Percentiles rank a stretch among this genome's conserved stretches.
Evolutionary conservation across 345 rosid species (phyloP).

Genomic region (Psidium friedrichsthalianum): DNA sequence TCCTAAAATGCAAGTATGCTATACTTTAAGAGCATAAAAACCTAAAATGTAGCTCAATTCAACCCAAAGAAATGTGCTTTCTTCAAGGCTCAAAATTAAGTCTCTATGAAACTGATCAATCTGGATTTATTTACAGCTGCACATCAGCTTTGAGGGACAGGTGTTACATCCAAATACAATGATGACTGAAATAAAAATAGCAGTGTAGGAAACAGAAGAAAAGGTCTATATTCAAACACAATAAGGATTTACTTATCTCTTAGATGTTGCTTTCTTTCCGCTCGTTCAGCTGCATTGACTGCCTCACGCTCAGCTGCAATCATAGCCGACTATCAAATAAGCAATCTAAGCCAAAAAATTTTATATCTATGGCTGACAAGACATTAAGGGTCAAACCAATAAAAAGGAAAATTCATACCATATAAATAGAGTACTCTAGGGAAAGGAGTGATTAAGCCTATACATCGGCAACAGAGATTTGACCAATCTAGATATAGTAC

Average conservation of each 20-base stretch:
- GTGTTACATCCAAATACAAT: neutral
- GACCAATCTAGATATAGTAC: neutral
- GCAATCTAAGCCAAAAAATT: neutral
- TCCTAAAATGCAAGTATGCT: neutral
- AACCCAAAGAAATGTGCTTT: neutral
- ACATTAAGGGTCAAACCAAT: neutral
- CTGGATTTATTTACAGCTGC: neutral
- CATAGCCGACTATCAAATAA: neutral
- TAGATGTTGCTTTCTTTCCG: slow-evolving; percentile 70
- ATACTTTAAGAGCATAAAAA: neutral
- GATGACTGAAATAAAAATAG: neutral
- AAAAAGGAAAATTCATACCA: neutral
- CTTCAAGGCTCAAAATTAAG: neutral
- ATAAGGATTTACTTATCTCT: slow-evolving; percentile 60
- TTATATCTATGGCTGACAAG: neutral
- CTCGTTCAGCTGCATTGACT: slow-evolving; percentile 83
- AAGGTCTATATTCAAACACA: neutral
- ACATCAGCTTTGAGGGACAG: neutral
- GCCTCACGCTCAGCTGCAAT: slow-evolving; percentile 84
- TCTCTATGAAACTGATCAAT: neutral
- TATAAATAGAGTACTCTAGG: neutral
- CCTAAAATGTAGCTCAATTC: neutral
- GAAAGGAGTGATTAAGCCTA: neutral
- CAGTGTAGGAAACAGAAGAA: neutral
- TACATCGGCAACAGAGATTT: neutral